Base-by-base conservation (phyloP, 1,284 basidiomycete genomes). In the Trichosporon inkin region DNA sequence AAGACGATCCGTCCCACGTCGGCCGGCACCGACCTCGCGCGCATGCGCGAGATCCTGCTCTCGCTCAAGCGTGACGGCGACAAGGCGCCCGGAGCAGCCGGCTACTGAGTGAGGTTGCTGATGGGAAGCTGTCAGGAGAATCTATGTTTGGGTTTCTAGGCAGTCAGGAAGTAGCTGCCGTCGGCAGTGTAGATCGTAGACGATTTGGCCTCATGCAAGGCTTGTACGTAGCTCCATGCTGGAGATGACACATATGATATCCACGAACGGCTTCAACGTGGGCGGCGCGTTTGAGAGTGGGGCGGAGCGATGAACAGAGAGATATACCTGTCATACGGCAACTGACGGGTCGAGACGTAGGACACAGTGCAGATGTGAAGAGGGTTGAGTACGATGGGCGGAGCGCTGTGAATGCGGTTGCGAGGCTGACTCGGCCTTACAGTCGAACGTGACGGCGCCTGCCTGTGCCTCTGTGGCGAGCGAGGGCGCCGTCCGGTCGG, bases 1-100 rank as follows among this genome's bases (percentile, higher is more conserved):
- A 99, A 98, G 82, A 98, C 94, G 0, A 85, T 93, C 69, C 88
- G 93, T 19, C 85, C 92, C 39, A 84, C 88, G 38, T 90, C 90
- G 16, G 80, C 90, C n/a, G 90, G 90, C 19, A 92, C 88, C 1
- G 96, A 99, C 73, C 82, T 98, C 60, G 81, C 85, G 44, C 84
- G 95, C 63, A 92, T 92, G 84, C 95, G 92, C 80, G 94, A 96
- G 75, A 88, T 96, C 49, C 79, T 96, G 61, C 79, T 96, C 68
- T 83, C 88, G 60, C 79, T 97, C 69, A 88, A 86, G 80, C 82
- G 93, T 66, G 92, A 96, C 79, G 93, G 92, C 39, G 88, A 89
- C 61, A 83, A 85, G 65, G 93, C 93, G 36, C 93, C 93, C 38
- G 92, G 92, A 36, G 93, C 93, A 37, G 89, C 84, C 60, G 93